Percentiles rank a stretch among this genome's conserved stretches.
Evolutionary conservation across 2,329 filamentous ascomycete species (phyloP).

Genomic region (Microcyclosporella mali): DNA sequence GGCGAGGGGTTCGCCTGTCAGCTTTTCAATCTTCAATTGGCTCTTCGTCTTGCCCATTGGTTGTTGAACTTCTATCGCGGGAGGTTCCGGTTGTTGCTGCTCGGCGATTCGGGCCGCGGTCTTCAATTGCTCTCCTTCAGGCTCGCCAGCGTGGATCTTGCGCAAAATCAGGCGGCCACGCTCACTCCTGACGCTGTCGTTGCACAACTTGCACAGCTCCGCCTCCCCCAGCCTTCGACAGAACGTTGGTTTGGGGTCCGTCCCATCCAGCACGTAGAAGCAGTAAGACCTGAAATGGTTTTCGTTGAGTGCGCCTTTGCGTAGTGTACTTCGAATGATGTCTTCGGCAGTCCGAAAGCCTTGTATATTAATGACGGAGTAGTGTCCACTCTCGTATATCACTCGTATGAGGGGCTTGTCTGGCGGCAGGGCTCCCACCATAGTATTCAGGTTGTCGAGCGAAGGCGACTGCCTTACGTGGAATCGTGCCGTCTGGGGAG

Average conservation of each 20-base stretch:
- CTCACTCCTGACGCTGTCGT: conserved; percentile 76
- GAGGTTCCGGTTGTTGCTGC: conserved; percentile 56
- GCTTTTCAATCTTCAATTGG: conserved; percentile 79
- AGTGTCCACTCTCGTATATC: conserved; percentile 84
- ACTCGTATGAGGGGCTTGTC: conserved; percentile 88
- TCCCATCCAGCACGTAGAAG: conserved; percentile 85
- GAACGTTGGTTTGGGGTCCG: conserved; percentile 73
- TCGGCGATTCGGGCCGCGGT: conserved; percentile 82
- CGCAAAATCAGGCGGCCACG: conserved; percentile 84
- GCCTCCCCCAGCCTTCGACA: conserved; percentile 78
- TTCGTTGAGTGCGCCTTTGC: conserved; percentile 81
- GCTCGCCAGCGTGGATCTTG: conserved; percentile 87
- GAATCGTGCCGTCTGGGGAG: conserved; percentile 56
- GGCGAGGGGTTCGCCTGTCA: conserved; percentile 81
- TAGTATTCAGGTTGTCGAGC: conserved; percentile 68
- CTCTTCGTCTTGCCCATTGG: conserved; percentile 64
- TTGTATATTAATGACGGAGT: conserved; percentile 88
- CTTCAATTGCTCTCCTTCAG: conserved; percentile 77
- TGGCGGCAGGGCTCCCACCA: conserved; percentile 64
- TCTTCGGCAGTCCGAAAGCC: conserved; percentile 89
- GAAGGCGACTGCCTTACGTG: conserved; percentile 76
- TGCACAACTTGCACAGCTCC: conserved; percentile 86
- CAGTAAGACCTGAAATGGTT: conserved; percentile 93
- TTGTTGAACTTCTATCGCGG: conserved; percentile 55
- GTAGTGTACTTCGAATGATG: conserved; percentile 80